A percentile compares a stretch with the other conserved stretches of the same genome.
Evolutionary conservation across 495 filamentous ascomycete genomes (phyloP).

Genomic region (Aspergillus panamensis): DNA sequence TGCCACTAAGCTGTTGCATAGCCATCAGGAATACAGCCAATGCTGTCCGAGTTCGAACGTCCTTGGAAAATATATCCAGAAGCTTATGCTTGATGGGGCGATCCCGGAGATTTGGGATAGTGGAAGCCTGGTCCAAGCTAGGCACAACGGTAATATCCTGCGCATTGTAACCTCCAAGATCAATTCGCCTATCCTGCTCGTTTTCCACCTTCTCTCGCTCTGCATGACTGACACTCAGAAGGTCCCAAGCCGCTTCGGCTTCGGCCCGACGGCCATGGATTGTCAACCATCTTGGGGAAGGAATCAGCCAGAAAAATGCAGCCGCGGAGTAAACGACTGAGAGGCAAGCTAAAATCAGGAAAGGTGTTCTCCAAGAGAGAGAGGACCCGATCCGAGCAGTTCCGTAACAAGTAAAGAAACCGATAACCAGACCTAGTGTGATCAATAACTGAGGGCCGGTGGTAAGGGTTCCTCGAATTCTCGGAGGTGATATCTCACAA

Average conservation of each 20-base stretch:
- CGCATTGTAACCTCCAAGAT: background rate
- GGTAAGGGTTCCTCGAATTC: slow-evolving; percentile 49
- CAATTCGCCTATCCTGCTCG: slow-evolving; percentile 22
- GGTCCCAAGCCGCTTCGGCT: slow-evolving; percentile 38
- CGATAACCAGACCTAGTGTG: slow-evolving; percentile 48
- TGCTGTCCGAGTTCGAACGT: slow-evolving; percentile 36
- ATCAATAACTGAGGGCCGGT: slow-evolving; percentile 55
- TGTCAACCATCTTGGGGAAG: slow-evolving; percentile 50
- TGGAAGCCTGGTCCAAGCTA: background rate
- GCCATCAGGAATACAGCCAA: slow-evolving; percentile 44
- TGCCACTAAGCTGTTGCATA: slow-evolving; percentile 48
- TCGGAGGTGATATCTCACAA: slow-evolving; percentile 58
- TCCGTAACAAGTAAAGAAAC: slow-evolving; percentile 64
- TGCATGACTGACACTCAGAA: slow-evolving; percentile 44
- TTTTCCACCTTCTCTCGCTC: slow-evolving; percentile 51
- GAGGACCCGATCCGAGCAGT: slow-evolving; percentile 47
- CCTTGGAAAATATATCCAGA: slow-evolving; percentile 39
- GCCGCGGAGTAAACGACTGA: slow-evolving; percentile 37
- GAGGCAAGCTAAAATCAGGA: slow-evolving; percentile 42
- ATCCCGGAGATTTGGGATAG: slow-evolving; percentile 3
- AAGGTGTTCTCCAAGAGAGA: slow-evolving; percentile 56
- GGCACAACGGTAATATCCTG: slow-evolving; percentile 8
- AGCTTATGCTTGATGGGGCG: slow-evolving; percentile 18
- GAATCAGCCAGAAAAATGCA: slow-evolving; percentile 39
- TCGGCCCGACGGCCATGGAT: slow-evolving; percentile 35